Conservation (phyloP, 2,329 filamentous ascomycete species). For the Verticillium albo-atrum region DNA sequence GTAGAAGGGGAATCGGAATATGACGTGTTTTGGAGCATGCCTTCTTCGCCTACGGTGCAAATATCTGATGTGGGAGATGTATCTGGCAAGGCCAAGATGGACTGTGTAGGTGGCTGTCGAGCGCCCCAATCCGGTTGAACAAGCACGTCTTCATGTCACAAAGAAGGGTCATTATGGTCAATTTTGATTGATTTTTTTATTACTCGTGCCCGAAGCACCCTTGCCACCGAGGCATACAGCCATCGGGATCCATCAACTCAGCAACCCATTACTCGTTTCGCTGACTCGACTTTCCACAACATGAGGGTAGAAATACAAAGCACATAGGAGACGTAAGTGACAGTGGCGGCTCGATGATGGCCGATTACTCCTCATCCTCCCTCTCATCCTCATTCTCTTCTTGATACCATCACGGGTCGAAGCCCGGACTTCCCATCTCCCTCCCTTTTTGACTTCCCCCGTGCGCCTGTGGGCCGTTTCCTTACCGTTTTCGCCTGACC, state of each 20-base stretch:
- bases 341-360: neutral
- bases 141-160: no score
- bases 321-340: neutral
- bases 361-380: neutral
- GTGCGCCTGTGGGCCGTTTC: neutral
- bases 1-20: neutral
- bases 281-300: neutral
- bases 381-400: neutral
- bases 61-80: no score
- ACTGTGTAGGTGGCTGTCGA: no score
- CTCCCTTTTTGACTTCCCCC: neutral
- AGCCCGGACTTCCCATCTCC: no score
- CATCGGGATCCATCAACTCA: neutral
- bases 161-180: no score
- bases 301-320: neutral
- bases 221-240: neutral
- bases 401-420: no score
- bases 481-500: neutral
- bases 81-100: no score
- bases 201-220: neutral
- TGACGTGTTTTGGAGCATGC: neutral
- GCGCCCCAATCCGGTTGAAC: no score
- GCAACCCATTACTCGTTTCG: neutral
- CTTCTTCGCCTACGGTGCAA: neutral
- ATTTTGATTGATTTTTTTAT: no score